phyloP scores from a whole-genome alignment of 2,329 filamentous ascomycete species.

The Diaporthe velutina region DNA sequence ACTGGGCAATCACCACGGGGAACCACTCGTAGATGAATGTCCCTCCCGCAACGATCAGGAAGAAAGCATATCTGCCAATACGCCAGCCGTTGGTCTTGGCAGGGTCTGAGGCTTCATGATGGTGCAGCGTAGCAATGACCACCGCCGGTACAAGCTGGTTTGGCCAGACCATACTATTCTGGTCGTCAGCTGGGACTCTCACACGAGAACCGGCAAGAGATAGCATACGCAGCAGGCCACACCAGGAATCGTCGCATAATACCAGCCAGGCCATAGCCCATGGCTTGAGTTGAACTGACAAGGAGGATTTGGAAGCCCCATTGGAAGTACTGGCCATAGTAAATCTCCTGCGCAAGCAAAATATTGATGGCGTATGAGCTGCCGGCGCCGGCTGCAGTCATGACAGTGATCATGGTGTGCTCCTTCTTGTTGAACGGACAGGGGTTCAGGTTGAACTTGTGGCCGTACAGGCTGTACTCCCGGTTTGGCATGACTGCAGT shows the following conservation, averaged over 20 bases:
- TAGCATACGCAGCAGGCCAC: constrained; percentile 62
- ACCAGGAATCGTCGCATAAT: constrained; percentile 71
- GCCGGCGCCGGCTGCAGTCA: constrained; percentile 46
- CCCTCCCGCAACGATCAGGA: not conserved
- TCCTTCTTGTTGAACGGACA: constrained; percentile 51
- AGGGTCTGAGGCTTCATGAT: constrained; percentile 63
- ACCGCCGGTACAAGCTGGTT: constrained; percentile 70
- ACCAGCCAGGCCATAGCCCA: constrained; percentile 74
- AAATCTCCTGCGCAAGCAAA: constrained; percentile 57
- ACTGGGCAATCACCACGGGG: constrained; percentile 28
- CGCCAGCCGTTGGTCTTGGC: constrained; percentile 31
- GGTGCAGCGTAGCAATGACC: constrained; percentile 75
- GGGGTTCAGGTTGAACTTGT: constrained; percentile 46
- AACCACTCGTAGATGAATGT: constrained; percentile 31
- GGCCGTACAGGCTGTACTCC: constrained; percentile 42
- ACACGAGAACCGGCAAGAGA: rapidly evolving
- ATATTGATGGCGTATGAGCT: constrained; percentile 54
- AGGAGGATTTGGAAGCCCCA: constrained; percentile 70
- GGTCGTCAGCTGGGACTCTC: not conserved
- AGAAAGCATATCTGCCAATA: constrained; percentile 30
- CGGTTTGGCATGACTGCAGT: constrained; percentile 23
- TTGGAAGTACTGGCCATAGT: constrained; percentile 65
- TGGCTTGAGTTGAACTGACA: constrained; percentile 70
- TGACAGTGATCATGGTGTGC: constrained; percentile 47
- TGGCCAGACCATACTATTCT: constrained; percentile 70